Evolutionary conservation across 169 alveolate genomes (phyloP).

Genomic region (Eimeria tenella): DNA sequence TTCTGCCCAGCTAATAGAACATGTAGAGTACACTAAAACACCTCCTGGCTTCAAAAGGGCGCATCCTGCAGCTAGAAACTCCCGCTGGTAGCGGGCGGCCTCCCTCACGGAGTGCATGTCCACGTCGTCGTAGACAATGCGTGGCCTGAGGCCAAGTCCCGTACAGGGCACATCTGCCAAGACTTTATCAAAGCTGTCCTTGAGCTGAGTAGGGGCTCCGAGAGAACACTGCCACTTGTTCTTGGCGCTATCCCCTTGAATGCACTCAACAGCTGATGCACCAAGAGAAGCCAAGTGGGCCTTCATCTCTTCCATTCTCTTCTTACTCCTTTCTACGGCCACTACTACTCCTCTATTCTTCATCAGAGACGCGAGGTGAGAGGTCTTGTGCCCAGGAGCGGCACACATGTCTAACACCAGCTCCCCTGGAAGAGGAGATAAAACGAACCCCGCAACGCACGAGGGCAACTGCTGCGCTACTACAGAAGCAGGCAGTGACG

Average conservation of each 20-base stretch:
- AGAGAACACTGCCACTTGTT: slow-evolving; percentile 25
- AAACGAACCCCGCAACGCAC: slow-evolving; percentile 1
- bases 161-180: slow-evolving; percentile 96
- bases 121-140: slow-evolving; percentile 44
- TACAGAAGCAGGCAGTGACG: slow-evolving; percentile 34
- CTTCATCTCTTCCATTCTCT: slow-evolving; percentile 9
- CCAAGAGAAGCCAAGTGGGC: neutral
- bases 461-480: slow-evolving; percentile 77
- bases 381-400: slow-evolving; percentile 93
- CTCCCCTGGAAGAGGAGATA: slow-evolving; percentile 74
- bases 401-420: slow-evolving; percentile 92
- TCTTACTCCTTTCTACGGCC: slow-evolving; percentile 58
- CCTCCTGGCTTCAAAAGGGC: slow-evolving; percentile 54
- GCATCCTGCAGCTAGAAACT: slow-evolving; percentile 20
- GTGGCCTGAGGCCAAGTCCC: slow-evolving; percentile 91
- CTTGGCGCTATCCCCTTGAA: slow-evolving; percentile 72
- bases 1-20: slow-evolving; percentile 62
- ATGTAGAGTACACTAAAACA: slow-evolving; percentile 49
- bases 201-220: neutral
- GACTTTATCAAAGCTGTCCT: slow-evolving; percentile 90
- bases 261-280: slow-evolving; percentile 11
- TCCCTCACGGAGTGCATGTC: neutral
- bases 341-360: slow-evolving; percentile 6
- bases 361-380: slow-evolving; percentile 58
- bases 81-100: slow-evolving; percentile 49